Conservation (phyloP, 1,139 yeast genomes). For the Debaryomyces udenii region DNA sequence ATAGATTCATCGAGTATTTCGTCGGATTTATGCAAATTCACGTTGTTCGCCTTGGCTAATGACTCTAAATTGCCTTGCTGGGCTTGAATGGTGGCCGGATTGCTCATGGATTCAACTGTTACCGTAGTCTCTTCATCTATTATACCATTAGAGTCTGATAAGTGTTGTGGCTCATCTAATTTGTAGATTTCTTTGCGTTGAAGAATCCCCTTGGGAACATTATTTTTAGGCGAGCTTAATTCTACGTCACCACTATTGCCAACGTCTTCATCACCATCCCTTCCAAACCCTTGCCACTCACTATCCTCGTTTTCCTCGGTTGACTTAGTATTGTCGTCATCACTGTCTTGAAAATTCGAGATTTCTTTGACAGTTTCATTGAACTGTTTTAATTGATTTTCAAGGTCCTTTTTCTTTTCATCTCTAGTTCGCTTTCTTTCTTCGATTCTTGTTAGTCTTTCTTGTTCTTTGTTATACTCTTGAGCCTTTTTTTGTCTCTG, state of each 20-base stretch:
- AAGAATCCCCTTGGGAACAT: conserved; percentile 40
- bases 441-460: conserved; percentile 69
- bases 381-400: conserved; percentile 61
- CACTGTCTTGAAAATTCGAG: conserved; percentile 33
- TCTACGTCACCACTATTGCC: conserved; percentile 21
- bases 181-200: conserved; percentile 48
- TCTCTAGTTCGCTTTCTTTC: conserved; percentile 72
- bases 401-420: conserved; percentile 67
- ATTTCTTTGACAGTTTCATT: conserved; percentile 56
- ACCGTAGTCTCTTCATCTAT: conserved; percentile 62
- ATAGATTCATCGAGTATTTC: conserved; percentile 66
- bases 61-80: conserved; percentile 48
- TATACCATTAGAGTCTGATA: conserved; percentile 49
- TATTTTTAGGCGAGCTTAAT: conserved; percentile 36
- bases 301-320: conserved; percentile 23
- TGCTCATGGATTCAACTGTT: conserved; percentile 57
- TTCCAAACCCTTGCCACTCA: conserved; percentile 14
- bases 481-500: conserved; percentile 87
- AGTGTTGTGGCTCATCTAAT: conserved; percentile 39
- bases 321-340: conserved; percentile 36
- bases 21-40: conserved; percentile 60
- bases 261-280: conserved; percentile 13
- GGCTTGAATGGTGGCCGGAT: conserved; percentile 42
- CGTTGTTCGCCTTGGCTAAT: conserved; percentile 64
- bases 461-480: conserved; percentile 74